Base-by-base conservation (phyloP, 2,329 filamentous ascomycete genomes). In the Periconia sp. region DNA sequence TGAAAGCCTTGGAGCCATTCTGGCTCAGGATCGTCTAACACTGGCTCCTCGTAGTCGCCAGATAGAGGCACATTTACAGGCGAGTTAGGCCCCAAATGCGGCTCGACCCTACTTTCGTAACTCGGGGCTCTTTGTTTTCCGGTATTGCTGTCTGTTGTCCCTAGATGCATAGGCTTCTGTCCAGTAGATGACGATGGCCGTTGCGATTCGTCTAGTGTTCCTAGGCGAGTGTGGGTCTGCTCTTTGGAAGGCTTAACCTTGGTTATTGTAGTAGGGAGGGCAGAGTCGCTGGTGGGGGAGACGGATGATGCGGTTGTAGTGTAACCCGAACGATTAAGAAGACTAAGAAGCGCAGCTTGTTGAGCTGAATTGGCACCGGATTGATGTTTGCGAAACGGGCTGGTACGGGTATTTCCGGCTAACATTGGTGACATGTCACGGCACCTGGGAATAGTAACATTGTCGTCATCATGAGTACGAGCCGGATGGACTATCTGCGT, bases 371-470 rank as follows among this genome's bases (percentile, higher is more conserved):
- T 6, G 5, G 23, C 21, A 13, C 32, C 13, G 34, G 17, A 13
- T 36, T 13, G 13, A 43, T 15, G 16, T 39, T 31, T 19, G 36
- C 35, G 8, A 41, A 38, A 8, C 31, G 41, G 36, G 43, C 32
- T 2, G 28, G 46, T 21, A 22, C 48, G 39, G 15, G 54, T 60
- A 6, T 53, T 54, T 1, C 54, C 52, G n/a, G 56, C 58, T 25
- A 60, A 8, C 2, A 57, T 41, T 29, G 58, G 59, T 41, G 60
- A 55, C 19, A 50, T 13, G 43, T 37, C 6, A 50, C 57, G 29
- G 39, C 37, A 6, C 52, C 52, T n/a, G 56, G 9, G 21, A 56
- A 11, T 2, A 40, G 39, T n/a, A 8, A 43, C 39, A 0, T 51
- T 49, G 7, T 47, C 40, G 4, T 44, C 21, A 28, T 37, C 16